Conservation (phyloP, 2,329 filamentous ascomycete species). For the Apiospora saccharicola region DNA sequence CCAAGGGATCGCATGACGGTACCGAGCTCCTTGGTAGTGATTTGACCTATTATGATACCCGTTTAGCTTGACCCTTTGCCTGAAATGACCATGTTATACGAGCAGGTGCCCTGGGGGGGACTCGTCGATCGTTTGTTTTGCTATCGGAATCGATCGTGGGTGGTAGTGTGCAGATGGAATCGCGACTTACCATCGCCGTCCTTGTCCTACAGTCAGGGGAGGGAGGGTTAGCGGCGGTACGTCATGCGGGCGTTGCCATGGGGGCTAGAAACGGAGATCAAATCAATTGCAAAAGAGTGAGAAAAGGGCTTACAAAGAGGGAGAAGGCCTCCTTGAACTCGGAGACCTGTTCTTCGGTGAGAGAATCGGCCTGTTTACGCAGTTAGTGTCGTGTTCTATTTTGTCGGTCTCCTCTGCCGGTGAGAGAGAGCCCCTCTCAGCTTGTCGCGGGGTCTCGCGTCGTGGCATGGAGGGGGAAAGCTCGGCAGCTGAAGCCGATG, state of each 20-base stretch:
- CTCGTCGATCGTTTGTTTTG: not conserved
- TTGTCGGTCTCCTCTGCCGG: conserved; percentile 14
- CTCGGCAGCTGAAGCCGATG: not conserved
- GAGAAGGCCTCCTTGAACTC: conserved; percentile 99
- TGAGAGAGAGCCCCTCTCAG: not conserved
- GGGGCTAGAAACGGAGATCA: not conserved
- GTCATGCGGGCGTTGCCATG: conserved; percentile 30
- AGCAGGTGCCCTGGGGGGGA: not conserved
- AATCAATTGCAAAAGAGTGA: not conserved
- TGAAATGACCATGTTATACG: not conserved
- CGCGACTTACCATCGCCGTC: conserved; percentile 81
- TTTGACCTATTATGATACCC: conserved; percentile 69
- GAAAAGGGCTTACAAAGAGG: conserved; percentile 82
- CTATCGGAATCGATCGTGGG: not conserved
- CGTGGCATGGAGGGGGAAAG: not conserved
- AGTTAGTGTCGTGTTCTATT: conserved; percentile 22
- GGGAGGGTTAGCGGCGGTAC: conserved; percentile 34
- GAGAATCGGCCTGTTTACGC: conserved; percentile 81
- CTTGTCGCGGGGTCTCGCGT: conserved; percentile 17
- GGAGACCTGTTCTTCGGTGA: conserved; percentile 99
- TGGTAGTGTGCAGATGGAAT: conserved; percentile 17
- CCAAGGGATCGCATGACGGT: conserved; percentile 91
- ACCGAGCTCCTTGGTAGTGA: conserved; percentile 89
- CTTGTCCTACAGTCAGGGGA: conserved; percentile 71
- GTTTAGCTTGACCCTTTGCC: conserved; percentile 3